phyloP scores from a whole-genome alignment of 257 asterid species.

The Jaltomata sinuosa region DNA sequence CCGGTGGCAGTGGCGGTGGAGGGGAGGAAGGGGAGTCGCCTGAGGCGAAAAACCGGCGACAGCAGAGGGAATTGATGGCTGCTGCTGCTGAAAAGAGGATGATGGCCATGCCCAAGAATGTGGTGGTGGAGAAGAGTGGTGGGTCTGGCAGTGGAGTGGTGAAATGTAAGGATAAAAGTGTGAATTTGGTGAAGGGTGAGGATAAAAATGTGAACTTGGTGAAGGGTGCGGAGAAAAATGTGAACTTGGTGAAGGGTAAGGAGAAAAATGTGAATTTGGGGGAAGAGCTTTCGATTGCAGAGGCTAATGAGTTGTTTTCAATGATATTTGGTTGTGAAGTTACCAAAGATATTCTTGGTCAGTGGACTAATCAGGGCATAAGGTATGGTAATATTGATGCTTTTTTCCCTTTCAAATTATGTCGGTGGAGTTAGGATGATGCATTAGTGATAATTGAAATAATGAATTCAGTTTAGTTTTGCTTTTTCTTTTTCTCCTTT shows the following conservation, averaged over 20 bases:
- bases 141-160: slow-evolving; percentile 5
- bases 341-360: slow-evolving; percentile 69
- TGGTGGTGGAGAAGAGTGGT: slow-evolving; percentile 23
- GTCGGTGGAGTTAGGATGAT: background rate
- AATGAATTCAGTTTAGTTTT: background rate
- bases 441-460: background rate
- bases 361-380: slow-evolving; percentile 98
- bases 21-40: slow-evolving; percentile 42
- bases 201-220: slow-evolving; percentile 11
- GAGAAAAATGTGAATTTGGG: slow-evolving; percentile 22
- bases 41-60: slow-evolving; percentile 40
- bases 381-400: slow-evolving; percentile 31
- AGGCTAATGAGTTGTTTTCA: slow-evolving; percentile 62
- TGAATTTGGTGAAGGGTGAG: slow-evolving; percentile 17
- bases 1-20: slow-evolving; percentile 24
- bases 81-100: slow-evolving; percentile 96
- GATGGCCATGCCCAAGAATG: slow-evolving; percentile 25
- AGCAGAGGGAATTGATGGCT: slow-evolving; percentile 89
- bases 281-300: slow-evolving; percentile 31
- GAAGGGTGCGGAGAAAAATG: slow-evolving; percentile 8
- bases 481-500: background rate
- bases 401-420: background rate
- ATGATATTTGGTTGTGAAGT: slow-evolving; percentile 67
- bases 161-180: slow-evolving; percentile 25
- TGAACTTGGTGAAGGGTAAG: slow-evolving; percentile 15